Evolutionary conservation across 2,329 filamentous ascomycete species (phyloP).

Genomic region (Achaetomium macrosporum): DNA sequence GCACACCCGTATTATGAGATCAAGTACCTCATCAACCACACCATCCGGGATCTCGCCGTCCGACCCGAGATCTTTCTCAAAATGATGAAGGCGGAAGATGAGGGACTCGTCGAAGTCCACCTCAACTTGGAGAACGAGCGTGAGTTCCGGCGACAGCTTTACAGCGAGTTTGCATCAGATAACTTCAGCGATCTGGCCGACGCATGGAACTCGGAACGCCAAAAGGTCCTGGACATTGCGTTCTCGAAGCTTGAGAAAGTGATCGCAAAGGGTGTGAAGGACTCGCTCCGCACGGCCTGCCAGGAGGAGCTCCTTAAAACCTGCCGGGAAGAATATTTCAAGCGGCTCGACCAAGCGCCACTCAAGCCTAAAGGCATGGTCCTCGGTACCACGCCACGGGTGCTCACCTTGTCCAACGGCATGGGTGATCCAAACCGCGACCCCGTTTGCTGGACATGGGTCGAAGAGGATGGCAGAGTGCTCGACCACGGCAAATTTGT

Average conservation of each 20-base stretch:
- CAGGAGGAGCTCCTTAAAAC: conserved; percentile 86
- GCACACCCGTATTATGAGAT: conserved; percentile 96
- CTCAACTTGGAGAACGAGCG: conserved; percentile 71
- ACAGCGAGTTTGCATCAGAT: conserved; percentile 83
- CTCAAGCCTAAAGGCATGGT: conserved; percentile 93
- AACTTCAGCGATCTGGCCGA: conserved; percentile 93
- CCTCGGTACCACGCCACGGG: conserved; percentile 78
- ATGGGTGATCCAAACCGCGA: conserved; percentile 68
- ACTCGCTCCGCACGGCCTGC: conserved; percentile 86
- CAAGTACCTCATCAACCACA: conserved; percentile 90
- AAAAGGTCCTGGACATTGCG: conserved; percentile 76
- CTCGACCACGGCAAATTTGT: conserved; percentile 82
- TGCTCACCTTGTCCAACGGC: conserved; percentile 82
- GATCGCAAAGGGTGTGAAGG: conserved; percentile 88
- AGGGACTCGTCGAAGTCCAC: conserved; percentile 82
- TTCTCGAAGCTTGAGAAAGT: conserved; percentile 75
- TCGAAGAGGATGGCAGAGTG: conserved; percentile 87
- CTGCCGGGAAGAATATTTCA: conserved; percentile 82
- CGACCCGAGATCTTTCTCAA: conserved; percentile 88
- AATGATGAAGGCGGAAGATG: conserved; percentile 96
- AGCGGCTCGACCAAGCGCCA: conserved; percentile 88
- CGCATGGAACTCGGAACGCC: conserved; percentile 85
- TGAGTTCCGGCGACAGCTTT: conserved; percentile 69
- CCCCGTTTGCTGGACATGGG: conserved; percentile 82
- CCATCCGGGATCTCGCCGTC: conserved; percentile 71